These are phyloP conservation scores for Aspergillus vadensis DNA, from an alignment of 2,329 filamentous ascomycete genomes.

Conservation along the genomic window DNA sequence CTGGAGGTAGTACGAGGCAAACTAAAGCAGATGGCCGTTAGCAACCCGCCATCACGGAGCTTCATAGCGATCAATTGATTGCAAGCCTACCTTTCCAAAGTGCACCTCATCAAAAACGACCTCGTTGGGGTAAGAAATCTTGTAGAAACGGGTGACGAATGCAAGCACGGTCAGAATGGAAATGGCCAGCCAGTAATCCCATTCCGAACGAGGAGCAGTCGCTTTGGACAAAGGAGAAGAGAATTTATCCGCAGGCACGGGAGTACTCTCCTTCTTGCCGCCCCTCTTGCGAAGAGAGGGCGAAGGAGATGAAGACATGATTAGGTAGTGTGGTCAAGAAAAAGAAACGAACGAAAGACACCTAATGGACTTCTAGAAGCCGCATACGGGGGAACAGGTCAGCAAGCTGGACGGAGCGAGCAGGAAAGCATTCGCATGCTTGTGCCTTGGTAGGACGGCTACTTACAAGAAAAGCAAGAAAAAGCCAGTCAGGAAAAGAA, in stretches of 20 bases:
- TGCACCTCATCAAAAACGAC: slow-evolving; percentile 99
- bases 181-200: slow-evolving; percentile 81
- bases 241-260: slow-evolving; percentile 28
- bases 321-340: slow-evolving; percentile 20
- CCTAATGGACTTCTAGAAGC: slow-evolving; percentile 12
- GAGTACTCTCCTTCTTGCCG: slow-evolving; percentile 40
- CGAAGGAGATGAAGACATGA: slow-evolving; percentile 37
- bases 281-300: slow-evolving; percentile 47
- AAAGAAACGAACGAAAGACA: slow-evolving; percentile 15
- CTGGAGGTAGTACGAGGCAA: slow-evolving; percentile 77
- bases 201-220: slow-evolving; percentile 56
- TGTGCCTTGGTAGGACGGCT: neutral
- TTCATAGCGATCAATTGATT: neutral
- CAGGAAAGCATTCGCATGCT: slow-evolving; percentile 11
- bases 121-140: slow-evolving; percentile 91
- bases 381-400: slow-evolving; percentile 4
- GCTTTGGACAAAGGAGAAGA: slow-evolving; percentile 22
- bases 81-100: slow-evolving; percentile 84
- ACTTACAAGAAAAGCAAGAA: slow-evolving; percentile 1
- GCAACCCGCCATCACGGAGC: slow-evolving; percentile 6
- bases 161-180: slow-evolving; percentile 76
- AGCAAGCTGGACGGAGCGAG: neutral
- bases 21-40: slow-evolving; percentile 37
- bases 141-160: slow-evolving; percentile 92
- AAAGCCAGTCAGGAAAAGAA: slow-evolving; percentile 18